Percentiles rank a stretch among this genome's conserved stretches.
Evolutionary conservation across 2,329 filamentous ascomycete genomes (phyloP).

Genomic region (Microdochium paspali): DNA sequence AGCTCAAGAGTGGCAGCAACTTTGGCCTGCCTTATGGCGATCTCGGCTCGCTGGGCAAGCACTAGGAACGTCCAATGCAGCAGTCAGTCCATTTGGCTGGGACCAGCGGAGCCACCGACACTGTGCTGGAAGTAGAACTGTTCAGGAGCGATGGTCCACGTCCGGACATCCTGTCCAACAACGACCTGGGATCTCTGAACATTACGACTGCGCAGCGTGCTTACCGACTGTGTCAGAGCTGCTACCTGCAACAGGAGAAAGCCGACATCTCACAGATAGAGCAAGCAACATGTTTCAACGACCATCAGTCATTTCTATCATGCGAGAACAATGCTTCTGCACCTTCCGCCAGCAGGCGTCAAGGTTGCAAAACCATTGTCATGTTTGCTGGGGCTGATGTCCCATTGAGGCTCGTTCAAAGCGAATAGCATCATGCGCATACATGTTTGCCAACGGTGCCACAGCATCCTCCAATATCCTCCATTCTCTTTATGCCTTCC

Average conservation of each 20-base stretch:
- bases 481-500: neutral
- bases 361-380: neutral
- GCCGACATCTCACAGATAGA: neutral
- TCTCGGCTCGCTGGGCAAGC: neutral
- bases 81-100: neutral
- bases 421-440: neutral
- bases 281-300: neutral
- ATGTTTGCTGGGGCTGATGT: neutral
- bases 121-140: neutral
- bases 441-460: neutral
- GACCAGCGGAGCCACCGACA: neutral
- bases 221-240: neutral
- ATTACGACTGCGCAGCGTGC: neutral
- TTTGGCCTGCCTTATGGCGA: neutral
- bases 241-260: neutral
- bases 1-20: neutral
- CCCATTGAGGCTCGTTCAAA: neutral
- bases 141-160: neutral
- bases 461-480: neutral
- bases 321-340: neutral
- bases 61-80: neutral
- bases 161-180: neutral
- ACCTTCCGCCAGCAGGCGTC: neutral
- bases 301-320: neutral
- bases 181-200: neutral